These are phyloP conservation scores for Edaphochlamys debaryana DNA, from an alignment of 139 green algal genomes.

Conservation along the genomic window DNA sequence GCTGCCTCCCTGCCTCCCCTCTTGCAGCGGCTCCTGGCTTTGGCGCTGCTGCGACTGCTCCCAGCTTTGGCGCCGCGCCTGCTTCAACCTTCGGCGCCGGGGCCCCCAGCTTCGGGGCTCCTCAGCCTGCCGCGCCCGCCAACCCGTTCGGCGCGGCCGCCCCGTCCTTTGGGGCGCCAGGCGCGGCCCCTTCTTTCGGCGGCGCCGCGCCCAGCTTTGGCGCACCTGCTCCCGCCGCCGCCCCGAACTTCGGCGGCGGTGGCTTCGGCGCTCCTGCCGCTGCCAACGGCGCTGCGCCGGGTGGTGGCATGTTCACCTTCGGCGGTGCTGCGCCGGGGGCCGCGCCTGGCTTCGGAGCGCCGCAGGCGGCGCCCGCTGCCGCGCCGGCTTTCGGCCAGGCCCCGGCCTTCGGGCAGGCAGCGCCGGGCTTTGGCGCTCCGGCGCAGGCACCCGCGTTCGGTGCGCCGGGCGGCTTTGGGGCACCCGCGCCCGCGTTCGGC, in stretches of 20 bases:
- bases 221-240: neutral
- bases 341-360: neutral
- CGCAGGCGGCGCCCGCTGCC: neutral
- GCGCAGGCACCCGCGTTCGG: no score
- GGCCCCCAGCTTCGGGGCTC: neutral
- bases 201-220: neutral
- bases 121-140: no score
- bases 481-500: neutral
- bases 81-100: neutral
- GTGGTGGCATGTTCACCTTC: neutral
- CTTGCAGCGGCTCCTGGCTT: neutral
- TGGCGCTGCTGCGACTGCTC: neutral
- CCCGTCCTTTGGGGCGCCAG: neutral
- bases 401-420: neutral
- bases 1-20: neutral
- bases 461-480: neutral
- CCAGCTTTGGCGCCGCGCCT: neutral
- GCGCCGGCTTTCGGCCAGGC: neutral
- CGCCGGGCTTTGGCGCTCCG: neutral
- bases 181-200: neutral
- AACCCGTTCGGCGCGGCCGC: neutral
- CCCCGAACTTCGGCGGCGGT: neutral
- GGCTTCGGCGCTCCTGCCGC: neutral
- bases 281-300: neutral
- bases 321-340: neutral